Percentiles rank a stretch among this genome's conserved stretches.
These are phyloP conservation scores for Suhomyces faveliae DNA, from an alignment of 805 yeast genomes.

Conservation along the genomic window DNA sequence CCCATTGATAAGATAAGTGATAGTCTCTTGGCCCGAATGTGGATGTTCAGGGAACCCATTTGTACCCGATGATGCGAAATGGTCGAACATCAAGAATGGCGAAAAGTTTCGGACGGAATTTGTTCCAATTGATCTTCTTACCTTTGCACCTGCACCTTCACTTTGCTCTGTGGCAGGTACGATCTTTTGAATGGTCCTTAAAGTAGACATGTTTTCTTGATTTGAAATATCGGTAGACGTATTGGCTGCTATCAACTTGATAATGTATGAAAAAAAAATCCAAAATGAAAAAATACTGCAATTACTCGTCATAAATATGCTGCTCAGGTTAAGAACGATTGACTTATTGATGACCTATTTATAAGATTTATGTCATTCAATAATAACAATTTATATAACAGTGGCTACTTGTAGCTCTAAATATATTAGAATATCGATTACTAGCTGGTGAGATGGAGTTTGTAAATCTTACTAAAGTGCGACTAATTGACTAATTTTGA, in stretches of 20 bases:
- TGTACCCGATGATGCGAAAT: conserved; percentile 61
- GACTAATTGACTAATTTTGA: not conserved
- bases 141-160: conserved; percentile 86
- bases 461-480: not conserved
- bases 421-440: not conserved
- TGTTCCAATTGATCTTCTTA: conserved; percentile 77
- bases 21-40: conserved; percentile 81
- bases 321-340: not conserved
- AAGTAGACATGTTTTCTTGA: conserved; percentile 40
- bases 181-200: conserved; percentile 32
- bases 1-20: conserved; percentile 64
- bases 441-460: not conserved
- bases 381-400: not conserved
- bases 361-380: not conserved
- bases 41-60: conserved; percentile 86
- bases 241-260: not conserved
- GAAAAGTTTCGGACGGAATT: conserved; percentile 67
- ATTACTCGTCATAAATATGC: not conserved
- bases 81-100: conserved; percentile 84
- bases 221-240: not conserved
- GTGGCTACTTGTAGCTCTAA: not conserved
- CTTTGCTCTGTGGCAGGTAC: conserved; percentile 61
- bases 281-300: not conserved
- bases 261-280: not conserved
- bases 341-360: not conserved